These are phyloP conservation scores for Pythium aphanidermatum DNA, from an alignment of 352 stramenopile species.

Conservation along the genomic window DNA sequence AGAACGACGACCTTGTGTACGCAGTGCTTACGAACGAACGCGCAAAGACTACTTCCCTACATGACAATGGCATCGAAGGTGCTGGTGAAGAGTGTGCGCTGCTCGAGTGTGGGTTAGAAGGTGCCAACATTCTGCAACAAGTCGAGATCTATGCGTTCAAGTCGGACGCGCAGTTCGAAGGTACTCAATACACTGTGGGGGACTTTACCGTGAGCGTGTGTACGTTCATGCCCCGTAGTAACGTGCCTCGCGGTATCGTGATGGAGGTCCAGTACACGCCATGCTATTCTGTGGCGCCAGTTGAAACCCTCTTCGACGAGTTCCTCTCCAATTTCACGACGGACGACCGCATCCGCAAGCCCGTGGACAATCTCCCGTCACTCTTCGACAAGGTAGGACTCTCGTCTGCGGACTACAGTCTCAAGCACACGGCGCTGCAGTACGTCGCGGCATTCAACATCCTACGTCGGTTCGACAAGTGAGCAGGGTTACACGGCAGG, in stretches of 20 bases:
- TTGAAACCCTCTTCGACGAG: constrained; percentile 82
- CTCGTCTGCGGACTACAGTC: constrained; percentile 61
- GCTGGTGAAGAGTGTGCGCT: constrained; percentile 69
- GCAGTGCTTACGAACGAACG: constrained; percentile 79
- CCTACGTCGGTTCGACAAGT: constrained; percentile 77
- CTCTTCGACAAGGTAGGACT: constrained; percentile 79
- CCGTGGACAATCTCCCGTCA: constrained; percentile 51
- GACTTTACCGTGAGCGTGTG: constrained; percentile 84
- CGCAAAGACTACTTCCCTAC: constrained; percentile 38
- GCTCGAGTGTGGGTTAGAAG: constrained; percentile 79
- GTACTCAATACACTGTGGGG: constrained; percentile 73
- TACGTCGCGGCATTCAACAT: constrained; percentile 87
- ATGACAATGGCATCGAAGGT: constrained; percentile 72
- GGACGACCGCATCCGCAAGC: constrained; percentile 69
- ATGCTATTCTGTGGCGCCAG: constrained; percentile 66
- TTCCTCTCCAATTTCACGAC: constrained; percentile 65
- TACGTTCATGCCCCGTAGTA: constrained; percentile 85
- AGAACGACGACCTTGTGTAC: constrained; percentile 84
- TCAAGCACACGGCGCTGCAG: constrained; percentile 85
- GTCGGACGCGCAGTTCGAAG: constrained; percentile 84
- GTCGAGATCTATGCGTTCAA: constrained; percentile 89
- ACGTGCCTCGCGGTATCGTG: constrained; percentile 68
- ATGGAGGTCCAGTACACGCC: constrained; percentile 83
- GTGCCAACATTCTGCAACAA: constrained; percentile 81
- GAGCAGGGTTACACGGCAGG: constrained; percentile 3